phyloP scores from a whole-genome alignment of 1,139 yeast genomes.

The Yamadazyma epiphylla region DNA sequence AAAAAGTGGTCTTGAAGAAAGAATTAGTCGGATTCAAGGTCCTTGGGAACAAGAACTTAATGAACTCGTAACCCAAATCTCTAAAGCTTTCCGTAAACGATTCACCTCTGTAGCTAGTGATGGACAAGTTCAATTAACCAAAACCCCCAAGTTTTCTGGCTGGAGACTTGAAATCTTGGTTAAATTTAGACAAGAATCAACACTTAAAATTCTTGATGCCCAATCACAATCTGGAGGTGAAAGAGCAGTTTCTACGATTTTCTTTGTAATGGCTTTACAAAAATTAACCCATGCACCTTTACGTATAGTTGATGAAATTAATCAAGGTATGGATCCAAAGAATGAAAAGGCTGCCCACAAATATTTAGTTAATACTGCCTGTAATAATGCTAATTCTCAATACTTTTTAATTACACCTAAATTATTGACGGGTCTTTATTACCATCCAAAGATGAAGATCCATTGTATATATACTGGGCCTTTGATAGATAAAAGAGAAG shows the following conservation, averaged over 20 bases:
- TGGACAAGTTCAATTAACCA: slow-evolving; percentile 68
- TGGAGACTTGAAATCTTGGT: slow-evolving; percentile 88
- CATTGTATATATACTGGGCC: slow-evolving; percentile 83
- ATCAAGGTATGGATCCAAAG: slow-evolving; percentile 97
- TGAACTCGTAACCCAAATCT: slow-evolving; percentile 48
- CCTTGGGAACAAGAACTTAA: slow-evolving; percentile 62
- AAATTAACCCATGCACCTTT: slow-evolving; percentile 90
- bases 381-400: slow-evolving; percentile 60
- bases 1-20: slow-evolving; percentile 21
- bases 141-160: slow-evolving; percentile 54
- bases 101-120: slow-evolving; percentile 78
- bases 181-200: slow-evolving; percentile 75
- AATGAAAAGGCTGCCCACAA: slow-evolving; percentile 88
- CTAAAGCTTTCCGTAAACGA: slow-evolving; percentile 59
- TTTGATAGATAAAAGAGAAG: slow-evolving; percentile 19
- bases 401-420: slow-evolving; percentile 94
- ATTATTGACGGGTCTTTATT: slow-evolving; percentile 70
- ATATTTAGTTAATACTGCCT: slow-evolving; percentile 82
- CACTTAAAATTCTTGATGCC: slow-evolving; percentile 66
- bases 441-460: slow-evolving; percentile 78
- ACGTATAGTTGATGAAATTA: slow-evolving; percentile 94
- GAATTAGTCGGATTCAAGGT: slow-evolving; percentile 36
- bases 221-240: slow-evolving; percentile 98
- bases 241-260: slow-evolving; percentile 90
- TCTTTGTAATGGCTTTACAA: slow-evolving; percentile 87